These are phyloP conservation scores for Berkeleyomyces basicola DNA, from an alignment of 2,329 filamentous ascomycete species.

Conservation along the genomic window DNA sequence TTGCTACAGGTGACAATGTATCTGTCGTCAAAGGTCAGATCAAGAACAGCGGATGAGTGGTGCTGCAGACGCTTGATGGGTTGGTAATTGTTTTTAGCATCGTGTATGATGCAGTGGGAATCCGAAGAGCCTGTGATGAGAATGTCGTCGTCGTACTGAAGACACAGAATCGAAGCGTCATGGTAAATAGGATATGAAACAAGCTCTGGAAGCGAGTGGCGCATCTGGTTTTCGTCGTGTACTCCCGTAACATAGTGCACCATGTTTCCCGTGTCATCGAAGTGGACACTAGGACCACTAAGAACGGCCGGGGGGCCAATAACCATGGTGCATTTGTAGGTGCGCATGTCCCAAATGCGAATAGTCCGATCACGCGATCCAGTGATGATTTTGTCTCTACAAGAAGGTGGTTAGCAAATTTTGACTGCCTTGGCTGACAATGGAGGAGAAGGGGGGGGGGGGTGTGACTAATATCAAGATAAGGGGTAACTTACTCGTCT, in stretches of 20 bases:
- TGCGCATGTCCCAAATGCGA: conserved; percentile 88
- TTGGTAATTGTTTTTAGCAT: conserved; percentile 59
- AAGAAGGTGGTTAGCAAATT: conserved; percentile 21
- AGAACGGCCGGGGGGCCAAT: conserved; percentile 63
- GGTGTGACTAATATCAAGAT: background rate
- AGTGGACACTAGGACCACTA: conserved; percentile 32
- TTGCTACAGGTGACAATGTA: conserved; percentile 97
- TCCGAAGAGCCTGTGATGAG: conserved; percentile 93
- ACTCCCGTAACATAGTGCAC: conserved; percentile 39
- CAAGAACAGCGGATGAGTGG: conserved; percentile 78
- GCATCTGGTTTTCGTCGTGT: conserved; percentile 23
- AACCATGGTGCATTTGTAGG: conserved; percentile 66
- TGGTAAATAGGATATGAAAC: conserved; percentile 53
- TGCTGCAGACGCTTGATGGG: conserved; percentile 63
- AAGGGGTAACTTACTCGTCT: conserved; percentile 55
- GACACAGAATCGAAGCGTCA: conserved; percentile 80
- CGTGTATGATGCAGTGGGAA: conserved; percentile 79
- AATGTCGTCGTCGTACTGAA: conserved; percentile 86
- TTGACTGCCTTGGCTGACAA: background rate
- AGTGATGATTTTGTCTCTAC: conserved; percentile 81
- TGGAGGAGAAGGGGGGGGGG: too few species aligned
- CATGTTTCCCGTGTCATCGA: conserved; percentile 33
- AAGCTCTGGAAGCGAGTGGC: conserved; percentile 34
- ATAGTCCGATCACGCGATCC: conserved; percentile 92
- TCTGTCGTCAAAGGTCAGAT: conserved; percentile 80